These are phyloP conservation scores for Phlyctochytrium bullatum DNA, from an alignment of 192 early-diverging fungal genomes.

Conservation along the genomic window DNA sequence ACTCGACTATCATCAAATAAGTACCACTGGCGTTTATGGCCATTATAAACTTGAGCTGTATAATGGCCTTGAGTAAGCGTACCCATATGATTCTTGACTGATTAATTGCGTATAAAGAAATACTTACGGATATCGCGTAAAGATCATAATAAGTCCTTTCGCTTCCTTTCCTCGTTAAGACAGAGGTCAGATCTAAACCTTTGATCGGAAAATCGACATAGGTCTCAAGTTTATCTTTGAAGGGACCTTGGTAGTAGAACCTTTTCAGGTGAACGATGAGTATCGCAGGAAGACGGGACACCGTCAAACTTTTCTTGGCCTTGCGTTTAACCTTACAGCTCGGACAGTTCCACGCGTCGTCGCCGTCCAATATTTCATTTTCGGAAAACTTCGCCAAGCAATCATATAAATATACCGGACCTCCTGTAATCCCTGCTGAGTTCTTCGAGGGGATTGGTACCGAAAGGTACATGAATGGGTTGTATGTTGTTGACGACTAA, in stretches of 20 bases:
- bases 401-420: conserved; percentile 67
- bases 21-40: conserved; percentile 70
- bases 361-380: conserved; percentile 83
- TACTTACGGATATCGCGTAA: conserved; percentile 61
- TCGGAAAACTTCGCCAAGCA: conserved; percentile 86
- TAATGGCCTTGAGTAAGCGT: conserved; percentile 81
- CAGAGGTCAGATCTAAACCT: conserved; percentile 36
- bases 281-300: conserved; percentile 81
- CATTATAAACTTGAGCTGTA: conserved; percentile 71
- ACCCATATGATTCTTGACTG: conserved; percentile 68
- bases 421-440: conserved; percentile 31
- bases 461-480: conserved; percentile 87
- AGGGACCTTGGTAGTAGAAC: conserved; percentile 89
- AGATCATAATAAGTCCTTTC: conserved; percentile 64
- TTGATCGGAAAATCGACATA: conserved; percentile 78
- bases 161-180: conserved; percentile 49
- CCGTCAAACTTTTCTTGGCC: conserved; percentile 72
- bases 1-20: conserved; percentile 76
- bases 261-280: conserved; percentile 94
- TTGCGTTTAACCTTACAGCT: conserved; percentile 69
- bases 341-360: conserved; percentile 90
- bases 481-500: conserved; percentile 78
- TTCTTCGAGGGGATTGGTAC: conserved; percentile 74
- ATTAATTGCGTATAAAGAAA: background rate
- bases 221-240: conserved; percentile 88